Base-by-base conservation (phyloP, 2,329 filamentous ascomycete genomes). In the Microcera coccophila region DNA sequence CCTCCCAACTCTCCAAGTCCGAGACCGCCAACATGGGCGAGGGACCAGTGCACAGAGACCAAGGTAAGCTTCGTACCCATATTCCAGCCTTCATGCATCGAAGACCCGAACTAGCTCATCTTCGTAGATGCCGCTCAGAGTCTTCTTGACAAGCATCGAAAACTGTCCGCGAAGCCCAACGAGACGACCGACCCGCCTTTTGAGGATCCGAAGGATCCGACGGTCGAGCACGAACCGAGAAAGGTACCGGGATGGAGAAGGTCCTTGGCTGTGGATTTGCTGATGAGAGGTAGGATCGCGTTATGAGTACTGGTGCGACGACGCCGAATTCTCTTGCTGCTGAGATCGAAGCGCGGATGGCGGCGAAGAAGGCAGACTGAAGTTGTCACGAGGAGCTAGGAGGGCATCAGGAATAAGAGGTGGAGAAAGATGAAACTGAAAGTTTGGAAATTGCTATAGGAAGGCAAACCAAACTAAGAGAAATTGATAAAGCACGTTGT, bases 61-160 rank as follows among this genome's bases (percentile, higher is more conserved):
- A 29, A 16, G 29, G 15, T 32, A 32, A 9, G 15, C 8, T 9
- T n/a, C 12, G 7, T 26, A 7, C 7, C 22, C 22, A 7, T 26
- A 12, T 26, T 26, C 22, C 22, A 26, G 7, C 22, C 12, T 26
- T 7, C 22, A 26, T 12, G 12, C 32, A 28, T 20, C n/a, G 14
- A 15, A 12, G 17, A 31, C 16, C 24, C 14, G 3, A 4, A 2
- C 17, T 37, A n/a, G n/a, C n/a, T n/a, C n/a, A n/a, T n/a, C n/a
- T 47, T n/a, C 15, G 14, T 4, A 12, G 16, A n/a, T 43, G 39
- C 41, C 9, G 40, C 59, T 0, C 59, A 59, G 15, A 55, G 59
- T 12, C 46, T 62, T 2, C 42, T 61, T 11, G 38, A 52, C 9
- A 56, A 53, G 26, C 59, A 62, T 22, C 42, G 51, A 3, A 60